Base-by-base conservation (phyloP, 257 asterid genomes). In the Salvia hispanica region DNA sequence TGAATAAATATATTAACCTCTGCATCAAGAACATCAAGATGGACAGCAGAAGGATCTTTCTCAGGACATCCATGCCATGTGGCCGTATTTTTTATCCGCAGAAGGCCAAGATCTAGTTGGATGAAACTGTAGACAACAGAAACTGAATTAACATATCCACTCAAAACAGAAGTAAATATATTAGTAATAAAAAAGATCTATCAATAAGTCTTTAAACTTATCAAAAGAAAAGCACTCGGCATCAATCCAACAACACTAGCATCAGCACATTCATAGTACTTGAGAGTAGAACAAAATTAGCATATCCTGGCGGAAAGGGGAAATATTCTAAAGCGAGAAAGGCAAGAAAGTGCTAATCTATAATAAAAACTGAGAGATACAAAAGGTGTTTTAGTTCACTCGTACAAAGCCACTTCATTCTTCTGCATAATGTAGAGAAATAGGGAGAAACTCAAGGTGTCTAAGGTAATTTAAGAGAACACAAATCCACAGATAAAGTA, bases 81-180 rank as follows among this genome's bases (percentile, higher is more conserved):
- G 80, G 83, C 81, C 15, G 86, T 78, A 79, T 94, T 94, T 78
- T 64, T 81, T 44, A 94, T 80, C 69, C 92, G 96, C 72, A 94
- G 79, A 71, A 85, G 95, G 55, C 99, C 97, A 69, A 94, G 97
- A 84, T 94, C 99, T 74, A 94, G 99, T 77, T 94, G 97, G 88
- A 94, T 91, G 91, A 87, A 94, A 74, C 99, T 94, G 96, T 62
- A 74, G 43, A 56, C 62, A 62, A 64, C 56, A 70, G 58, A 72
- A 54, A 57, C 53, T 69, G 53, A 55, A 69, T 59, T 53, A 59
- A 48, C 25, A 67, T 48, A 62, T 65, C 67, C 70, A 73, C 11
- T 48, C 10, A 25, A 52, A 37, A 56, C 53, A 43, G 18, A 71
- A 65, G 40, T 44, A 13, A 1, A 58, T 57, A 7, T 57, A 59